phyloP scores from a whole-genome alignment of 73 alveolate genomes.

The Paramecium sexaurelia region DNA sequence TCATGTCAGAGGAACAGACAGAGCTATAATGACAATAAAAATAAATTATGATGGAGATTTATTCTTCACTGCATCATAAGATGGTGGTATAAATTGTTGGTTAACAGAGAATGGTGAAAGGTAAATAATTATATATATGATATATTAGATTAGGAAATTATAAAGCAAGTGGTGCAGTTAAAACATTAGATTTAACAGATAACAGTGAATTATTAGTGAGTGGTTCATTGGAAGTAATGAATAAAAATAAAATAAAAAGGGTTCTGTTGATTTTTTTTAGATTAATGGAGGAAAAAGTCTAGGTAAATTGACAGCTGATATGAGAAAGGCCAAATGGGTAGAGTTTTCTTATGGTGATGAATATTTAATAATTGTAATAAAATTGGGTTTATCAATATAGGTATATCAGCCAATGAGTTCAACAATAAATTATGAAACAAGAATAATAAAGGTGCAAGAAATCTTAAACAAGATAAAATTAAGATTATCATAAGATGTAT shows the following conservation, averaged over 20 bases:
- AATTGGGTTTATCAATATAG: neutral
- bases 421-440: neutral
- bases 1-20: constrained; percentile 85
- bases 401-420: constrained; percentile 45
- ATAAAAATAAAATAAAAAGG: neutral
- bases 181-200: constrained; percentile 84
- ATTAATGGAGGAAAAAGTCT: constrained; percentile 62
- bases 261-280: constrained; percentile 58
- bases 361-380: neutral
- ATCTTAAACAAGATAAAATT: neutral
- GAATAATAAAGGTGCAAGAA: neutral
- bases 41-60: constrained; percentile 92
- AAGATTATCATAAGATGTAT: neutral
- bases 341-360: constrained; percentile 46
- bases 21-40: constrained; percentile 86
- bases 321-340: constrained; percentile 55
- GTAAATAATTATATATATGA: neutral
- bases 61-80: constrained; percentile 89
- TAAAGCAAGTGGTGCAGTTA: constrained; percentile 87
- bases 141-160: constrained; percentile 80
- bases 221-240: constrained; percentile 71
- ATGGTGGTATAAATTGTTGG: constrained; percentile 83
- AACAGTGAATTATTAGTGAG: constrained; percentile 86
- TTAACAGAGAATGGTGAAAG: constrained; percentile 81
- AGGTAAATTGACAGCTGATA: constrained; percentile 57